A percentile compares a stretch with the other conserved stretches of the same genome.
Conservation (phyloP, 306 rosid species). For the Alnus rubra region DNA sequence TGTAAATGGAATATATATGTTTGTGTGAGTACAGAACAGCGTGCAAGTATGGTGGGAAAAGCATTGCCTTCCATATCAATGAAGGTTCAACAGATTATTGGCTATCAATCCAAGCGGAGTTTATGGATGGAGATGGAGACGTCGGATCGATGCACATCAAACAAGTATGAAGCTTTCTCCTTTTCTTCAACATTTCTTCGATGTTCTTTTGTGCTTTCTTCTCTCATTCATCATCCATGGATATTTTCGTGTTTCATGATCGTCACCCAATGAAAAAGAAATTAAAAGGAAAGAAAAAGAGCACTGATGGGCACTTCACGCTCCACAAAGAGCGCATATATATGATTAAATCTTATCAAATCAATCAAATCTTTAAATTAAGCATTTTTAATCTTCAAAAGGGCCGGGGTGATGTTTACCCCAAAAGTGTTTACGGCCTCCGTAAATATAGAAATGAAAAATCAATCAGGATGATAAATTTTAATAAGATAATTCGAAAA, state of each 20-base stretch:
- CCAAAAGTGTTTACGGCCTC: no score
- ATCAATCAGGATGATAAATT: no score
- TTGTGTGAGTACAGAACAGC: constrained; percentile 50
- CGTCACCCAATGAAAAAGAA: background rate
- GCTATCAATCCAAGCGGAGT: constrained; percentile 78
- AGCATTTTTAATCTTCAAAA: no score
- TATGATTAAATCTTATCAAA: background rate
- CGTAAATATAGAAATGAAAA: no score
- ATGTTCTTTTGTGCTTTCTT: no score
- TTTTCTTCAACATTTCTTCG: background rate
- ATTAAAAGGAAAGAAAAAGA: background rate
- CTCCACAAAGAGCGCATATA: background rate
- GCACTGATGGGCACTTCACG: background rate
- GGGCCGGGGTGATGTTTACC: no score
- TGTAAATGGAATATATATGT: no score
- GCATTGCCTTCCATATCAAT: constrained; percentile 72
- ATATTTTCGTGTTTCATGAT: no score
- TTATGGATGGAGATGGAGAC: constrained; percentile 90
- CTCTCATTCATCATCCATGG: background rate
- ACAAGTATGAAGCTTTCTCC: constrained; percentile 44
- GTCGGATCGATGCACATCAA: constrained; percentile 74
- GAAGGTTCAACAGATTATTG: constrained; percentile 90
- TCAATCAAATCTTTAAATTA: no score
- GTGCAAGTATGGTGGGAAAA: constrained; percentile 68
- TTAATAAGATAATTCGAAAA: no score